Base-by-base conservation (phyloP, 202 grass and related monocot species). In the Thinopyrum obtusiflorum region DNA sequence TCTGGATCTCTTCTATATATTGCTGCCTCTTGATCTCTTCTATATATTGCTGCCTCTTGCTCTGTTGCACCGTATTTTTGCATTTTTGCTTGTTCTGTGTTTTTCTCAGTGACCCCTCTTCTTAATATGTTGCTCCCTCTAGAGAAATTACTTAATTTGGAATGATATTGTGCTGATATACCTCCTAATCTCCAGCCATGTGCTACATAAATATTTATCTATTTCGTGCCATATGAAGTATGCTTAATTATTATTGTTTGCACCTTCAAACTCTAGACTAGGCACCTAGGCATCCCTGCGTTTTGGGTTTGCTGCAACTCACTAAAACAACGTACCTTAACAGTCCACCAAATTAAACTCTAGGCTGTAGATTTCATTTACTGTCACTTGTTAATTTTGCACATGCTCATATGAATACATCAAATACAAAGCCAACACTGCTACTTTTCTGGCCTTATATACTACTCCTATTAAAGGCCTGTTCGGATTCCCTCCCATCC, bases 401-500 rank as follows among this genome's bases (percentile, higher is more conserved):
- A 44, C 12, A 25, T 63, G 37, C 14, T 64, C 3, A 61, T 78
- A 62, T 62, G n/a, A 62, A 62, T 9, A 62, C 59, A 17, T 14
- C 7, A 78, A 62, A 62, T 78, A 62, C 11, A 32, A 61, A 78
- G 3, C 23, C 26, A 1, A 27, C 4, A 3, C 24, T 78, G 21
- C 33, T 26, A 61, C 76, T 61, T 76, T n/a, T 37, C 31, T 78
- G 55, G 20, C 57, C 53, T 77, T 77, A 78, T 37, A 78, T 61
- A 42, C 10, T 33, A 44, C 47, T 51, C 5, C 47, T 51, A 51
- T 51, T 47, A 46, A 35, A 35, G 33, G 33, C 33, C 33, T 35
- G 33, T 11, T 35, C 5, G 33, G 33, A 6, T 35, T 35, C 33
- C 33, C n/a, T n/a, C n/a, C n/a, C n/a, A n/a, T n/a, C n/a, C n/a